phyloP scores from a whole-genome alignment of 2,329 filamentous ascomycete species.

The Apiospora hydei region DNA sequence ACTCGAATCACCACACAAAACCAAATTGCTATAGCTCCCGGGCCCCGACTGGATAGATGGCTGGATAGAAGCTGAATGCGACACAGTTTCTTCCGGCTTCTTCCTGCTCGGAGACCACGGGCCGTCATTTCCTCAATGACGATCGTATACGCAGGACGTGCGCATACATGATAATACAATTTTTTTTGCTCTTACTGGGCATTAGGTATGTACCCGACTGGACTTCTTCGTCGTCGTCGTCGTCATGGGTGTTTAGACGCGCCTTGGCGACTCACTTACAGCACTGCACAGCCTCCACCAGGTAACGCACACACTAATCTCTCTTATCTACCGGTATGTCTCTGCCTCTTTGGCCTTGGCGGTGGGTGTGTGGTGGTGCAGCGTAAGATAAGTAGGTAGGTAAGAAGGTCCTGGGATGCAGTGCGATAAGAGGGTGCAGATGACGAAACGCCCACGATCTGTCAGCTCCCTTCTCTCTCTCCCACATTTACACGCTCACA shows the following conservation, averaged over 20 bases:
- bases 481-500: background rate
- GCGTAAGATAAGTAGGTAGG: background rate
- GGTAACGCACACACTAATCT: no score
- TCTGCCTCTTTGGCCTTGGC: background rate
- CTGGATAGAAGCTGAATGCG: background rate
- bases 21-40: background rate
- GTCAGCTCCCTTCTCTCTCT: background rate
- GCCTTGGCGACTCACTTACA: constrained; percentile 12
- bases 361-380: background rate
- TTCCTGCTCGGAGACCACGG: background rate
- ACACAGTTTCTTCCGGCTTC: background rate
- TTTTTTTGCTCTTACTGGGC: background rate
- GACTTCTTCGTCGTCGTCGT: background rate
- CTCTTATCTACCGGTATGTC: background rate
- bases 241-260: background rate
- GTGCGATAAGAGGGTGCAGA: background rate
- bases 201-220: background rate
- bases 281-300: background rate
- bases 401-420: background rate
- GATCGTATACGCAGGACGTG: background rate
- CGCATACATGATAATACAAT: background rate
- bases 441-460: constrained; percentile 5
- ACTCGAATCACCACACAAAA: background rate
- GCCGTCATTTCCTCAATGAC: background rate
- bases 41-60: background rate